Base-by-base conservation (phyloP, 345 rosid genomes). In the Gossypium longicalyx region DNA sequence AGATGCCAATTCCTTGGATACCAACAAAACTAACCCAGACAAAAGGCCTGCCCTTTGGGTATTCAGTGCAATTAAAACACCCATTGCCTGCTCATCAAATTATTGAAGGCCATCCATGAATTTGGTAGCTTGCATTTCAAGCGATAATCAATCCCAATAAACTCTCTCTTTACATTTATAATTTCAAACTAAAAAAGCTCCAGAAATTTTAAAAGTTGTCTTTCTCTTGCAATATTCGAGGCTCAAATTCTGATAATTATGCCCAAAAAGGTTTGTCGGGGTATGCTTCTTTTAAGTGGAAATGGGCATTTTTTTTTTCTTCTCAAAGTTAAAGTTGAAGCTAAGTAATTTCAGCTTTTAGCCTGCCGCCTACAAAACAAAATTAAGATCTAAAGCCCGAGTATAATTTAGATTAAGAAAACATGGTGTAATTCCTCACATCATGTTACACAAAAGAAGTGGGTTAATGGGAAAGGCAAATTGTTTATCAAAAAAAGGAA, bases 21-120 rank as follows among this genome's bases (percentile, higher is more conserved):
- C 79, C 74, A 77, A 83, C 86, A 79, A 79, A 64, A 43, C 76
- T 67, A 67, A 77, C 79, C 74, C 48, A 74, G 88, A 81, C 86
- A 85, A 79, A 34, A 82, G 27, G 65, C 34, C 77, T 72, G 17
- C 41, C 17, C 80, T 75, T n/a, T 76, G 54, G 82, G 78, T 72
- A 8, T 81, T 79, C 77, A 77, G 83, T 80, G 85, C 80, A 72
- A 54, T 61, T 44, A 44, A 70, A 62, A 47, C 22, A 79, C 74
- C 80, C 79, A 60, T 70, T 52, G 2, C 77, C 58, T 61, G 15
- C 23, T 27, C 38, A 34, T 4, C 38, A 34, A 34, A 34, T 34
- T 34, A 34, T 34, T 38, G 34, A 41, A 22, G 48, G 51, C n/a
- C 23, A 20, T 53, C 62, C 23, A 56, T 56, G 11, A 48, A 20